phyloP scores from a whole-genome alignment of 2,329 filamentous ascomycete genomes.

The Fusarium sp. region DNA sequence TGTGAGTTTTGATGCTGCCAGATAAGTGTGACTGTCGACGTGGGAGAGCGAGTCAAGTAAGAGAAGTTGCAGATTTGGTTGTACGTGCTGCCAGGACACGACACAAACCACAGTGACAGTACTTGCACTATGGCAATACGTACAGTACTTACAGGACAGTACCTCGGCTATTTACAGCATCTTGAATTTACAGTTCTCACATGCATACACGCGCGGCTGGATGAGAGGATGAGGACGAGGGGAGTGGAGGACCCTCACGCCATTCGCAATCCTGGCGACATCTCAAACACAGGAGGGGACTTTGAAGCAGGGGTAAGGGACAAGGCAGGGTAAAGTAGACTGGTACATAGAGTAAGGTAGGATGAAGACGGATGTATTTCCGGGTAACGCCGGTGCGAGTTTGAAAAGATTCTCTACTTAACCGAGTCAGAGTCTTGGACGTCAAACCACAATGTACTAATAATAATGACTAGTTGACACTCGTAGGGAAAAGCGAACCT shows the following conservation, averaged over 20 bases:
- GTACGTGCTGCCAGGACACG: neutral
- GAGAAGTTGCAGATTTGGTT: neutral
- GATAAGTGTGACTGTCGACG: neutral
- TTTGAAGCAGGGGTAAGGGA: constrained; percentile 16
- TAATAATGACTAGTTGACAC: neutral
- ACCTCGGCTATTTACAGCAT: constrained; percentile 17
- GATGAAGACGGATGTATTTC: neutral
- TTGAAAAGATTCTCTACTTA: neutral
- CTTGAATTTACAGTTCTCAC: constrained; percentile 30
- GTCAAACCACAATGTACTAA: neutral
- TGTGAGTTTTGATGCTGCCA: neutral
- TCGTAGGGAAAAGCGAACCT: neutral
- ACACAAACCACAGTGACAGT: neutral
- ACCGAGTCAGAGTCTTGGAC: constrained; percentile 1
- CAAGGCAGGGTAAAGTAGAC: neutral
- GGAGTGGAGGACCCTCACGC: constrained; percentile 11
- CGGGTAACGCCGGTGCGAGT: neutral
- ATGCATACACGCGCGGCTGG: constrained; percentile 40
- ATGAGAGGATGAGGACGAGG: neutral
- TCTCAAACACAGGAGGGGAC: constrained; percentile 24
- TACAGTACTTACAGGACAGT: neutral
- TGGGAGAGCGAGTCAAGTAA: neutral
- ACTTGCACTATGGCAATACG: neutral
- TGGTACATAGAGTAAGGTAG: neutral
- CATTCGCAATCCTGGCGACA: constrained; percentile 24